phyloP scores from a whole-genome alignment of 768 basidiomycete species.

The Rhizopogon vinicolor region DNA sequence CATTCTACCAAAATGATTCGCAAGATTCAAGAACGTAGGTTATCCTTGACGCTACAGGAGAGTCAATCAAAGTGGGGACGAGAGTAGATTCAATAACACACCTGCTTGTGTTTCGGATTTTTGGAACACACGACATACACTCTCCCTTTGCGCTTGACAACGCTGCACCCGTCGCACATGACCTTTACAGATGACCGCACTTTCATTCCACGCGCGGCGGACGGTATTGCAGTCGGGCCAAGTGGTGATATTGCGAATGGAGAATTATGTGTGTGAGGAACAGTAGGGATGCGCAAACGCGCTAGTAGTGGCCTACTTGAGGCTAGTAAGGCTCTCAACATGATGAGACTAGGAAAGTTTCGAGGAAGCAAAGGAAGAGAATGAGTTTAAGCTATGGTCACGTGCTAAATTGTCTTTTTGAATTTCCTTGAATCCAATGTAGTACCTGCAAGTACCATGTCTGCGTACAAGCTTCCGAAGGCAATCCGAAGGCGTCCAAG shows the following conservation, averaged over 20 bases:
- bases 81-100: conserved; percentile 26
- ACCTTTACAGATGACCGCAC: conserved; percentile 91
- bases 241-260: conserved; percentile 25
- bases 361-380: background rate
- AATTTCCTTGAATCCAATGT: too few relatives aligned
- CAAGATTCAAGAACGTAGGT: conserved; percentile 1
- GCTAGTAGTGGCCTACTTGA: conserved; percentile 58
- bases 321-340: conserved; percentile 64
- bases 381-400: background rate
- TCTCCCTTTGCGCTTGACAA: conserved; percentile 86
- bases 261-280: conserved; percentile 20
- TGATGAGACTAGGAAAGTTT: conserved; percentile 20
- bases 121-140: conserved; percentile 91
- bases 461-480: too few relatives aligned
- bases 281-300: conserved; percentile 41
- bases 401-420: background rate
- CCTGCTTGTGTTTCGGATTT: conserved; percentile 98
- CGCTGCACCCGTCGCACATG: conserved; percentile 90
- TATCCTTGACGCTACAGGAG: conserved; percentile 61
- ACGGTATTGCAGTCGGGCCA: conserved; percentile 21
- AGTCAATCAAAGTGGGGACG: conserved; percentile 8
- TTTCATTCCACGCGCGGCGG: conserved; percentile 82
- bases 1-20: background rate
- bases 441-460: too few relatives aligned
- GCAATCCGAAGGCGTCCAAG: background rate